These are phyloP conservation scores for Volvox reticuliferus DNA, from an alignment of 139 green algal genomes.

Conservation along the genomic window DNA sequence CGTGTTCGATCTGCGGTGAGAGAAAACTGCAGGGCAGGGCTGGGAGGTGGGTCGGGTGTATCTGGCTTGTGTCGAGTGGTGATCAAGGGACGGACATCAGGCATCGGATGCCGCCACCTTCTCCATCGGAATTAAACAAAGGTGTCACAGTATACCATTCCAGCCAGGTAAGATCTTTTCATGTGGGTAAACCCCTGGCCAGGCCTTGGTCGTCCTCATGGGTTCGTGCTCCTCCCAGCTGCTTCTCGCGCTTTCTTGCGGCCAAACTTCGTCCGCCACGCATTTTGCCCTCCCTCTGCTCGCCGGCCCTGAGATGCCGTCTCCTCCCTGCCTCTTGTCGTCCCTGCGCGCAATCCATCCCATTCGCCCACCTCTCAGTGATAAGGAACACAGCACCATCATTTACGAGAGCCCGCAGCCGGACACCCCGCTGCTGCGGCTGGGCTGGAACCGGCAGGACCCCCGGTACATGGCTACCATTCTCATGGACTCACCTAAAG, in stretches of 20 bases:
- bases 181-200: too few species aligned
- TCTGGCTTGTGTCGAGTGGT: too few species aligned
- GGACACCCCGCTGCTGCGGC: slow-evolving; percentile 89
- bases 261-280: too few species aligned
- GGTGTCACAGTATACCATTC: too few species aligned
- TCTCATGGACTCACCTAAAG: slow-evolving; percentile 85
- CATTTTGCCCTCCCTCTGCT: too few species aligned
- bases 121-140: too few species aligned
- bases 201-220: too few species aligned
- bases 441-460: slow-evolving; percentile 98
- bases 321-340: too few species aligned
- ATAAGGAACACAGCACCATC: slow-evolving; percentile 98
- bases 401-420: slow-evolving; percentile 93
- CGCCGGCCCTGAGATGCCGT: too few species aligned
- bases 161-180: too few species aligned
- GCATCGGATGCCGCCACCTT: too few species aligned
- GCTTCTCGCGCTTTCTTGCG: not conserved
- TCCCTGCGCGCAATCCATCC: not conserved
- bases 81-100: too few species aligned
- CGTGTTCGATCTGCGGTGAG: slow-evolving; percentile 95
- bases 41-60: not conserved
- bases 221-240: not conserved
- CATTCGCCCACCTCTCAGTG: slow-evolving; percentile 56
- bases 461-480: slow-evolving; percentile 96
- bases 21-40: not conserved